Evolutionary conservation across 371 early-diverging fungal species (phyloP).

Genomic region (Mucor mucedo): DNA sequence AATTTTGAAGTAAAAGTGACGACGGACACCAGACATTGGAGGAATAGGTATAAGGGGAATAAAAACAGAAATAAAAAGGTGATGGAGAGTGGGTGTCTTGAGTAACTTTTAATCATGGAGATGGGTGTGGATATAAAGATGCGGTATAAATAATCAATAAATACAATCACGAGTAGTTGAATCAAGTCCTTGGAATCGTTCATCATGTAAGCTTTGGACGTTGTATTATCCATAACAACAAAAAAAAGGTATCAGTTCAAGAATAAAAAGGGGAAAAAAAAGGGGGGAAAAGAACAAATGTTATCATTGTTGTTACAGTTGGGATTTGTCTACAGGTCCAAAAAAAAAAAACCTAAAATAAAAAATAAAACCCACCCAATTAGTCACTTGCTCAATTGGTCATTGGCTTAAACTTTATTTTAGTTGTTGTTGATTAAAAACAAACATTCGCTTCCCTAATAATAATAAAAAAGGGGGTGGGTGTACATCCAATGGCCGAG

Average conservation of each 20-base stretch:
- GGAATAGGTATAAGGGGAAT: conserved; percentile 24
- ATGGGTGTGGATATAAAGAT: conserved; percentile 19
- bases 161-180: conserved; percentile 10
- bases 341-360: too few species aligned
- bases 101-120: conserved; percentile 14
- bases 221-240: conserved; percentile 1
- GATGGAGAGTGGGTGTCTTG: conserved; percentile 22
- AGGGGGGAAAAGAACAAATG: not conserved
- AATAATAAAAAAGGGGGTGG: too few species aligned
- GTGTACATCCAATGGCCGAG: too few species aligned
- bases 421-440: too few species aligned
- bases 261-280: conserved; percentile 13
- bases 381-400: too few species aligned
- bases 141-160: conserved; percentile 21
- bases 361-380: too few species aligned
- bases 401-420: too few species aligned
- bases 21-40: conserved; percentile 3
- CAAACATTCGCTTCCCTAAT: too few species aligned
- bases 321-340: too few species aligned
- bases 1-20: not conserved
- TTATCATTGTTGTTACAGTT: too few species aligned
- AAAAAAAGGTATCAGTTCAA: not conserved
- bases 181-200: conserved; percentile 8
- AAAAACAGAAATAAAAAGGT: conserved; percentile 14
- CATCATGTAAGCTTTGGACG: conserved; percentile 5